A percentile compares a stretch with the other conserved stretches of the same genome.
Evolutionary conservation across 2,329 filamentous ascomycete species (phyloP).

Genomic region (Fusarium sp.): DNA sequence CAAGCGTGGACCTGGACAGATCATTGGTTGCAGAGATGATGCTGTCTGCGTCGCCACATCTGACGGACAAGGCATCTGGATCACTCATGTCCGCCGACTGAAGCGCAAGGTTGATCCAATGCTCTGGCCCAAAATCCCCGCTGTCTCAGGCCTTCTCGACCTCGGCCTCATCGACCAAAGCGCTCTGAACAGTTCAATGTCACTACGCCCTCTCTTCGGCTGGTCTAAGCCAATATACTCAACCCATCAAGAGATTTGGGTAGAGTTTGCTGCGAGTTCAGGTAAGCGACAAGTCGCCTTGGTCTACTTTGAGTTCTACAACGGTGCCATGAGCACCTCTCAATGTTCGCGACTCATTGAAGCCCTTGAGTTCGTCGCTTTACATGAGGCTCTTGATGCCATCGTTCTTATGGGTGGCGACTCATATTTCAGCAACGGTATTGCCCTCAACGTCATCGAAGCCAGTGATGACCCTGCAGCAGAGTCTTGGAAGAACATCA

Average conservation of each 20-base stretch:
- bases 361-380: slow-evolving; percentile 12
- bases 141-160: slow-evolving; percentile 1
- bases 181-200: not conserved
- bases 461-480: slow-evolving; percentile 10
- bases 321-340: slow-evolving; percentile 26
- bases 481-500: slow-evolving; percentile 28
- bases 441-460: slow-evolving; percentile 31
- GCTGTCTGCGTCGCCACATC: slow-evolving; percentile 20
- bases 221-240: not conserved
- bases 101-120: slow-evolving; percentile 27
- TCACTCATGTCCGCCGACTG: slow-evolving; percentile 19
- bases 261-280: not conserved
- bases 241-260: slow-evolving; percentile 15
- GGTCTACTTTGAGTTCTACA: slow-evolving; percentile 30
- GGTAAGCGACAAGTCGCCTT: slow-evolving; percentile 8
- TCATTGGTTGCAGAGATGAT: not conserved
- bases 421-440: slow-evolving; percentile 32
- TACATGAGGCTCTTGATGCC: not conserved
- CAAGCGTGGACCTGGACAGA: not conserved
- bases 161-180: not conserved
- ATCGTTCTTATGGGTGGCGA: slow-evolving; percentile 25
- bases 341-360: slow-evolving; percentile 28
- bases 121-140: slow-evolving; percentile 29
- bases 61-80: slow-evolving; percentile 21
- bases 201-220: not conserved